Base-by-base conservation (phyloP, 331 rosid genomes). In the Spiraea crenata region DNA sequence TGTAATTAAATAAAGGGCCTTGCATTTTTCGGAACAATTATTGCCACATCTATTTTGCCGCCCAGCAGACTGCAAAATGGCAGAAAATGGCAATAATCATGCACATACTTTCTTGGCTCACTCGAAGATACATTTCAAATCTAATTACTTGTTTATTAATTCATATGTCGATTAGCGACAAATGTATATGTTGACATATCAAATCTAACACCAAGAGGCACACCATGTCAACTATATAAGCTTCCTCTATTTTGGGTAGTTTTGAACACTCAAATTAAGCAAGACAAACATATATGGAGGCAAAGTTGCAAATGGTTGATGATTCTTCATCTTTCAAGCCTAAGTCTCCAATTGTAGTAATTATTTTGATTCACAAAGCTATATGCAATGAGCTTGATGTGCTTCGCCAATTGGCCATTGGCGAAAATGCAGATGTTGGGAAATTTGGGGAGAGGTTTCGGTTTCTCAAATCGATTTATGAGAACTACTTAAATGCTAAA, bases 401-500 rank as follows among this genome's bases (percentile, higher is more conserved):
- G 34, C 85, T 93, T 64, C 92, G 90, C 80, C 83, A 82, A 79
- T 81, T 80, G 19, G 90, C 92, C 40, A 76, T 81, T 14, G 90
- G 92, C 5, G 44, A 67, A 74, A 55, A 82, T 76, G 76, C 77
- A 6, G 93, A 85, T 20, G 74, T 86, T 64, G 71, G 57, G 49
- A 82, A 88, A 4, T 70, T 87, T 15, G 38, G 55, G 7, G 81
- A 85, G 55, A 86, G 84, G 15, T 84, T 79, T 61, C 79, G 48
- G 76, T 87, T 90, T 70, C 75, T 90, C 71, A 84, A 80, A 77
- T 88, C 86, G 55, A 84, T 90, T 80, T 93, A 81, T 71, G 82
- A 75, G 61, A 88, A 90, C 71, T 91, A 90, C 72, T 79, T 89
- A 85, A 81, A 81, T 84, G 93, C 93, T n/a, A 92, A 88, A 84